phyloP scores from a whole-genome alignment of 2,329 filamentous ascomycete genomes.

The Coleophoma crateriformis region DNA sequence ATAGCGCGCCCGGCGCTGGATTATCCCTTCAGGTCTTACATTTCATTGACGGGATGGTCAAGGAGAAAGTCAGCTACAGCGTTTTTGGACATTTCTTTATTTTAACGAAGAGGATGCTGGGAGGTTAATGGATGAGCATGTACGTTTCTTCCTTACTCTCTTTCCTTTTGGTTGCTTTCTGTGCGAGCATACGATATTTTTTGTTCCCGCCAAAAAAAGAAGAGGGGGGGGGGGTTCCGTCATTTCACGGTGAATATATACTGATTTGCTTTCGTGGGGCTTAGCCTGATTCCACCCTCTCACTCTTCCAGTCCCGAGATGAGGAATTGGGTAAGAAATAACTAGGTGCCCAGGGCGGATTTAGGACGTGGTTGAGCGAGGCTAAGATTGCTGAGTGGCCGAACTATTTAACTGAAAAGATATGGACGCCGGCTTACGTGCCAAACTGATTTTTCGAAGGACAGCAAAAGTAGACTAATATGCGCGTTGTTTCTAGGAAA shows the following conservation, averaged over 20 bases:
- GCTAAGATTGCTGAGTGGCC: conserved; percentile 4
- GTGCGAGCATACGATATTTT: not conserved
- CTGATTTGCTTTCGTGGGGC: no score
- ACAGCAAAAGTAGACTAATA: no score
- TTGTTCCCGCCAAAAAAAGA: no score
- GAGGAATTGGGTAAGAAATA: conserved; percentile 11
- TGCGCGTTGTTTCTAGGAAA: conserved; percentile 2
- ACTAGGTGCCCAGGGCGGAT: conserved; percentile 11
- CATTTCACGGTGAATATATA: no score
- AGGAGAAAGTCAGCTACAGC: conserved; percentile 9
- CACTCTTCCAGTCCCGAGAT: conserved; percentile 9
- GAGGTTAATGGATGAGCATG: conserved; percentile 10
- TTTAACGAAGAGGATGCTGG: conserved; percentile 14
- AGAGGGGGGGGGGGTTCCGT: no score
- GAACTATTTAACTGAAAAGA: conserved; percentile 5
- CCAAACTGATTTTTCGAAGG: no score
- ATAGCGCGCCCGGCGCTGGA: conserved; percentile 4
- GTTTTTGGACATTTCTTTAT: conserved; percentile 17
- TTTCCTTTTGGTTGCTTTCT: not conserved
- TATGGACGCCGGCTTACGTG: not conserved
- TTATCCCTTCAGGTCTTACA: conserved; percentile 2
- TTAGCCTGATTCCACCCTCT: conserved; percentile 8
- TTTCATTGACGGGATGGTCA: conserved; percentile 7
- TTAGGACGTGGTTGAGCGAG: conserved; percentile 9
- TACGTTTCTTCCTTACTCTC: conserved; percentile 4